phyloP scores from a whole-genome alignment of 345 rosid genomes.

The Lumnitzera racemosa region DNA sequence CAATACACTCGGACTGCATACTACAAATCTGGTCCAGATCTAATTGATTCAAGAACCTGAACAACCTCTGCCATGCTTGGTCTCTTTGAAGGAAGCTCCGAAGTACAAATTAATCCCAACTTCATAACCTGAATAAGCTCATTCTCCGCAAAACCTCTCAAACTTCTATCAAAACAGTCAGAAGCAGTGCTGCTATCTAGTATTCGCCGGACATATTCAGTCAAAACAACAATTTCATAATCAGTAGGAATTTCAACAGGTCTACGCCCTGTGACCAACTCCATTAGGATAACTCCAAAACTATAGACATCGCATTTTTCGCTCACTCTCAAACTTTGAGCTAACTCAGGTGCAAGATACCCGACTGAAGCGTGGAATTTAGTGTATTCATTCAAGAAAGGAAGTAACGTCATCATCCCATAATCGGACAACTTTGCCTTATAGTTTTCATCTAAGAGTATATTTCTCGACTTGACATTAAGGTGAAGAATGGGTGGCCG shows the following conservation, averaged over 20 bases:
- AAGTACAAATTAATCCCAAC: constrained; percentile 76
- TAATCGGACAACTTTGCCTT: constrained; percentile 83
- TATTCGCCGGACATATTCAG: constrained; percentile 70
- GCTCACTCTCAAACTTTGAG: constrained; percentile 64
- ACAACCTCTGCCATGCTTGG: constrained; percentile 98
- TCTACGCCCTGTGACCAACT: constrained; percentile 84
- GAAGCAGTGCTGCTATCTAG: constrained; percentile 76
- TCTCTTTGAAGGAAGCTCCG: constrained; percentile 68
- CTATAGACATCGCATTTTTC: constrained; percentile 93
- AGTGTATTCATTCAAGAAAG: constrained; percentile 65
- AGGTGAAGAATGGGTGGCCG: constrained; percentile 86
- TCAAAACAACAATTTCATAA: constrained; percentile 63
- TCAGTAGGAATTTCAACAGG: constrained; percentile 72
- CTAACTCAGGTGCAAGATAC: constrained; percentile 94
- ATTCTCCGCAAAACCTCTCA: constrained; percentile 74
- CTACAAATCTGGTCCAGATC: constrained; percentile 51
- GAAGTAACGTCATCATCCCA: constrained; percentile 74
- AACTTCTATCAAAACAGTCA: constrained; percentile 69
- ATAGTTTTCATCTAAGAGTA: constrained; percentile 69
- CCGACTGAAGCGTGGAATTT: constrained; percentile 88
- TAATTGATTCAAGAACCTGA: constrained; percentile 92
- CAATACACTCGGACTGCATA: background rate
- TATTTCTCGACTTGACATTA: constrained; percentile 80
- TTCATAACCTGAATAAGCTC: constrained; percentile 93
- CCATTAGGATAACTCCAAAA: constrained; percentile 85